A percentile compares a stretch with the other conserved stretches of the same genome.
These are phyloP conservation scores for Dianthus caryophyllus DNA, from an alignment of 148 eudicot genomes.

Conservation along the genomic window DNA sequence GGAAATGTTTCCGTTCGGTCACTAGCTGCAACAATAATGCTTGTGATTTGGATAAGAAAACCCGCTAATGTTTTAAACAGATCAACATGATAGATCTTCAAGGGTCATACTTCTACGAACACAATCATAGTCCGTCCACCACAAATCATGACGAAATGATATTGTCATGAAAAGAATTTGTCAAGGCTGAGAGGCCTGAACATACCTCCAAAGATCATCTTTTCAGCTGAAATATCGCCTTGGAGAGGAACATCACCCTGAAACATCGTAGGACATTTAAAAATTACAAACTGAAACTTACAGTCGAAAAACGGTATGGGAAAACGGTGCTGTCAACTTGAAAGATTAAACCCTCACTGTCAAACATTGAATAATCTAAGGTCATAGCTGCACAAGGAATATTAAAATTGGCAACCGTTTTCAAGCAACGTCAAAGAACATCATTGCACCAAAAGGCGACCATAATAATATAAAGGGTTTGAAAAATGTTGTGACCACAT, in stretches of 20 bases:
- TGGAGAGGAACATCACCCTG: slow-evolving; percentile 97
- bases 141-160: neutral
- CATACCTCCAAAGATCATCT: slow-evolving; percentile 91
- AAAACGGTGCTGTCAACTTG: neutral
- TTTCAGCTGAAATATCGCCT: slow-evolving; percentile 96
- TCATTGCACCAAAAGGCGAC: no score
- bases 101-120: neutral
- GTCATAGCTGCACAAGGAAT: neutral
- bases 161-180: no score
- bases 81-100: neutral
- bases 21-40: neutral
- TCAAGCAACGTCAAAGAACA: neutral
- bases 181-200: neutral
- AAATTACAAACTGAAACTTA: slow-evolving; percentile 14
- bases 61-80: neutral
- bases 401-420: neutral
- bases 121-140: neutral
- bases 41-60: neutral
- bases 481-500: no score
- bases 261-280: slow-evolving; percentile 19
- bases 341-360: neutral
- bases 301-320: neutral
- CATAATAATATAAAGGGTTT: no score
- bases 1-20: no score
- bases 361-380: neutral